Evolutionary conservation across 2,329 filamentous ascomycete genomes (phyloP).

Genomic region (Calonectria multiphialidica): DNA sequence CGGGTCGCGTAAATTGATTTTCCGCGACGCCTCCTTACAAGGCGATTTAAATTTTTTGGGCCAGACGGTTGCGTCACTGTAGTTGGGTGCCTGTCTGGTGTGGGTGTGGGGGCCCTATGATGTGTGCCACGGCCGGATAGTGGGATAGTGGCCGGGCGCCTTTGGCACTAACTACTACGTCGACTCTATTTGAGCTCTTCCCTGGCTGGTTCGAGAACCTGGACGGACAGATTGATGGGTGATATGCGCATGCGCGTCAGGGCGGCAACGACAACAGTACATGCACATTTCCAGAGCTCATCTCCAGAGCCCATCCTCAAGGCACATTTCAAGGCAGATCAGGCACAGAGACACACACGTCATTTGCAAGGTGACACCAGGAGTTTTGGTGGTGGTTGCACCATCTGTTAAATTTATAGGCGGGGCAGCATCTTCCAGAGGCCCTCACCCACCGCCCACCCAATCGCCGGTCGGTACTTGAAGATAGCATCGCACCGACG

Average conservation of each 20-base stretch:
- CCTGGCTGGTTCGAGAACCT: not conserved
- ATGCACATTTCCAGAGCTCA: not conserved
- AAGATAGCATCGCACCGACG: conserved; percentile 15
- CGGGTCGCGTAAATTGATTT: conserved; percentile 40
- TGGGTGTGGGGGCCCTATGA: conserved; percentile 10
- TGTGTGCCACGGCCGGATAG: not conserved
- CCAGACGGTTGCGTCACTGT: conserved; percentile 47
- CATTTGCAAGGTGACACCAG: not conserved
- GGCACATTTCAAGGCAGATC: not conserved
- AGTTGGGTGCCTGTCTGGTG: conserved; percentile 44
- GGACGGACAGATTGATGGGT: not conserved
- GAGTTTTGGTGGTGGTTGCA: not conserved
- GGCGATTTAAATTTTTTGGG: not conserved
- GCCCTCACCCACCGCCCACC: conserved; percentile 18
- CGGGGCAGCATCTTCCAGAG: conserved; percentile 20
- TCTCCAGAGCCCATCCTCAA: too few relatives aligned
- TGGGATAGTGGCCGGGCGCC: not conserved
- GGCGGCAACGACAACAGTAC: not conserved
- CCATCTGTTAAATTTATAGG: conserved; percentile 8
- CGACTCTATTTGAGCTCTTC: not conserved
- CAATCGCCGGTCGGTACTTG: conserved; percentile 1
- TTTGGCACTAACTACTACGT: not conserved
- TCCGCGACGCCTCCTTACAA: conserved; percentile 22
- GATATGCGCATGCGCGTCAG: not conserved
- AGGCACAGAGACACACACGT: not conserved